Evolutionary conservation across 2,329 filamentous ascomycete species (phyloP).

Genomic region (Pyricularia pennisetigena): DNA sequence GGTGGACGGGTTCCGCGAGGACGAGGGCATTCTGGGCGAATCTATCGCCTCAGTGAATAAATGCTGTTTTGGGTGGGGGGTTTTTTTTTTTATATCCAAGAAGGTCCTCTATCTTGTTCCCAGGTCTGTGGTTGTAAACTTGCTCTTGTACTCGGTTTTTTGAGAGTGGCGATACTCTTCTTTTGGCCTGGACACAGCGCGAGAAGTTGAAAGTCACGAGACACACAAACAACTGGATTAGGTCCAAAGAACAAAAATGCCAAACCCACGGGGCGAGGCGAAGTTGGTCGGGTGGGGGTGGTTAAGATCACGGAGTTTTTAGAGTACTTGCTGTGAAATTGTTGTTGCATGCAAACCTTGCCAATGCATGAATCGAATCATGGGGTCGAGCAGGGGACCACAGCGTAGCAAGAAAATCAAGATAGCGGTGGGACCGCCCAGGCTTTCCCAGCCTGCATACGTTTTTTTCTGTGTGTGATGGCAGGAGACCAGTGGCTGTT

Average conservation of each 20-base stretch:
- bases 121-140: background rate
- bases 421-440: background rate
- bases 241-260: background rate
- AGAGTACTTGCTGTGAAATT: background rate
- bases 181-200: background rate
- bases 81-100: background rate
- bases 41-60: background rate
- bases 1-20: slow-evolving; percentile 24
- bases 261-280: background rate
- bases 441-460: background rate
- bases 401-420: background rate
- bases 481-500: background rate
- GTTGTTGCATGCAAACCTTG: background rate
- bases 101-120: too few relatives aligned
- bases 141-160: background rate
- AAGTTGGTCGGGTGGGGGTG: background rate
- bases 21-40: background rate
- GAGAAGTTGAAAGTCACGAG: background rate
- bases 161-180: background rate
- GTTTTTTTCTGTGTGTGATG: background rate
- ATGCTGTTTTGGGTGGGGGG: too few relatives aligned
- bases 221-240: background rate
- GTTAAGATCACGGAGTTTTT: background rate
- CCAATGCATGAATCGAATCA: background rate
- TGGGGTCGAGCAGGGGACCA: background rate